These are phyloP conservation scores for Alternaria triticimaculans DNA, from an alignment of 2,329 filamentous ascomycete genomes.

Conservation along the genomic window DNA sequence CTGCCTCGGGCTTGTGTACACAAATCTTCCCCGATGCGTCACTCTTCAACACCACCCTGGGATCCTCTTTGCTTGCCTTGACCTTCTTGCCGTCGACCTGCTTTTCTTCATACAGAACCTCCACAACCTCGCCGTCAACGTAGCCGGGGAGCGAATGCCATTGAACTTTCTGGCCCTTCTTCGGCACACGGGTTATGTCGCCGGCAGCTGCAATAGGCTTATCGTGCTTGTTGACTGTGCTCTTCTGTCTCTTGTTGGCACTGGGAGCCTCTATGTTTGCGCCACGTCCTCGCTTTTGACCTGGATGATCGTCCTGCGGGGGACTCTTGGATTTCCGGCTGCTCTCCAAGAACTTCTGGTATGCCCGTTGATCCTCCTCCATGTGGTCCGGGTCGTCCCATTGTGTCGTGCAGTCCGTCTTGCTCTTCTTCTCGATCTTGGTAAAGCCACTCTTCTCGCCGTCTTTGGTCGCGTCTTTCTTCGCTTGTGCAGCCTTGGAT, in stretches of 20 bases:
- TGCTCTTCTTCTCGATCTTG: slow-evolving; percentile 28
- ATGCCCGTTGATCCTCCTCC: slow-evolving; percentile 32
- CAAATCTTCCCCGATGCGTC: slow-evolving; percentile 50
- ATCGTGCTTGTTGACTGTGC: slow-evolving; percentile 21
- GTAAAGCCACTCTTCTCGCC: background rate
- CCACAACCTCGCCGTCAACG: slow-evolving; percentile 52
- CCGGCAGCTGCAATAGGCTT: slow-evolving; percentile 28
- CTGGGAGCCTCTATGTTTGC: slow-evolving; percentile 33
- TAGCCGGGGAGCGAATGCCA: slow-evolving; percentile 52
- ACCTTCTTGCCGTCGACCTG: slow-evolving; percentile 51
- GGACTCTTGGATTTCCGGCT: slow-evolving; percentile 11
- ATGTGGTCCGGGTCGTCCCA: slow-evolving; percentile 40
- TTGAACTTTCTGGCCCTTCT: slow-evolving; percentile 51
- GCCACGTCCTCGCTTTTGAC: slow-evolving; percentile 36
- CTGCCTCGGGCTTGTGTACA: slow-evolving; percentile 54
- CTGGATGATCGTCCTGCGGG: slow-evolving; percentile 7
- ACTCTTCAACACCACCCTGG: slow-evolving; percentile 52
- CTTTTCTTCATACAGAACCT: slow-evolving; percentile 51
- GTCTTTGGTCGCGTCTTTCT: slow-evolving; percentile 4
- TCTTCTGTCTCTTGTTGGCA: slow-evolving; percentile 48
- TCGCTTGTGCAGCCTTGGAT: background rate
- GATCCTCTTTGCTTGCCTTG: slow-evolving; percentile 53
- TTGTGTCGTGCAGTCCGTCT: slow-evolving; percentile 40
- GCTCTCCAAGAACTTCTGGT: slow-evolving; percentile 37
- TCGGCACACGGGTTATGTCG: slow-evolving; percentile 50